These are phyloP conservation scores for Exserohilum turcica DNA, from an alignment of 2,329 filamentous ascomycete species.

Conservation along the genomic window DNA sequence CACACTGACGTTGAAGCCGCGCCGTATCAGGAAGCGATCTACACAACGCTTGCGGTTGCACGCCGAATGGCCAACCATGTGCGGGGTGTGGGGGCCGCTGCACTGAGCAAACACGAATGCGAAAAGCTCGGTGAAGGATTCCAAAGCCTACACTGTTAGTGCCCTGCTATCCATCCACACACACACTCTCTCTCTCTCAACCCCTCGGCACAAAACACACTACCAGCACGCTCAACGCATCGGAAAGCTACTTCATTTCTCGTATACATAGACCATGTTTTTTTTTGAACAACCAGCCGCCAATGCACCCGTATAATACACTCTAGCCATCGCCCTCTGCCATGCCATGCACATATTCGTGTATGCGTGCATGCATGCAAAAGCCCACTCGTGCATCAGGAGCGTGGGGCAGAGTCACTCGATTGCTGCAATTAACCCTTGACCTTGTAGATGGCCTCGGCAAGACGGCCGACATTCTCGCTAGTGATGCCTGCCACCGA, in stretches of 20 bases:
- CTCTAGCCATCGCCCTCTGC: slow-evolving; percentile 15
- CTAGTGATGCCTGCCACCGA: slow-evolving; percentile 83
- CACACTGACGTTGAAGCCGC: slow-evolving; percentile 7
- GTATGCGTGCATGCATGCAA: too few species aligned
- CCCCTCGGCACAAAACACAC: background rate
- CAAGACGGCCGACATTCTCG: slow-evolving; percentile 78
- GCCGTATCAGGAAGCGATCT: slow-evolving; percentile 18
- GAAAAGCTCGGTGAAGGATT: slow-evolving; percentile 8
- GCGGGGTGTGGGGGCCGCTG: slow-evolving; percentile 16
- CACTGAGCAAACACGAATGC: slow-evolving; percentile 1
- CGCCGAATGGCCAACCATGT: slow-evolving; percentile 8
- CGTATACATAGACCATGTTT: slow-evolving; percentile 5
- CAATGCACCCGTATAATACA: slow-evolving; percentile 18
- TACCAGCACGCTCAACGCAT: background rate
- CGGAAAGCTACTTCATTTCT: slow-evolving; percentile 14
- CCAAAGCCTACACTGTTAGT: background rate
- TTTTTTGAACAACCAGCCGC: slow-evolving; percentile 20
- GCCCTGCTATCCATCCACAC: background rate
- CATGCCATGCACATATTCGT: slow-evolving; percentile 10
- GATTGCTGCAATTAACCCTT: slow-evolving; percentile 59
- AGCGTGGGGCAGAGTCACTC: slow-evolving; percentile 10
- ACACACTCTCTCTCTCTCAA: too few species aligned
- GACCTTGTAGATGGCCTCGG: slow-evolving; percentile 83
- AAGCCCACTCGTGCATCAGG: slow-evolving; percentile 13
- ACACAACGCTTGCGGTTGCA: slow-evolving; percentile 7